These are phyloP conservation scores for Amphirosellinia nigrospora DNA, from an alignment of 495 filamentous ascomycete genomes.

Conservation along the genomic window DNA sequence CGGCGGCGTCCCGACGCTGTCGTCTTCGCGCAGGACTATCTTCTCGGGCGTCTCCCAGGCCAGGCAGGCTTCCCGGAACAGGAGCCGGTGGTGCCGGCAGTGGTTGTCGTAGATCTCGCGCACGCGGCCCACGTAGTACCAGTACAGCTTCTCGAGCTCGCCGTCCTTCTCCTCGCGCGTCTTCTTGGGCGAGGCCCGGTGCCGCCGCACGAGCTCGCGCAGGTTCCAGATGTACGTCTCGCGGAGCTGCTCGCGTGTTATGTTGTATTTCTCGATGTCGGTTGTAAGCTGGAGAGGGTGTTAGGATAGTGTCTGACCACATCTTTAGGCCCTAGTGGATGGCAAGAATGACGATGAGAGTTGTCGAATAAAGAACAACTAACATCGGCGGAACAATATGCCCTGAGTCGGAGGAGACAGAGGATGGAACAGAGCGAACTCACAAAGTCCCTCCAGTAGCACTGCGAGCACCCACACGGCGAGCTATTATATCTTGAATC, in stretches of 20 bases:
- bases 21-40: conserved; percentile 21
- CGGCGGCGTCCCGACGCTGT: not conserved
- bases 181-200: conserved; percentile 28
- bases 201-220: conserved; percentile 30
- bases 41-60: conserved; percentile 35
- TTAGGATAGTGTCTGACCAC: not conserved
- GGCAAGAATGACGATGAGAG: not conserved
- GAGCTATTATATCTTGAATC: conserved; percentile 23
- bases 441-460: conserved; percentile 38
- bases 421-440: conserved; percentile 16
- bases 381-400: not conserved
- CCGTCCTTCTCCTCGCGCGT: conserved; percentile 24
- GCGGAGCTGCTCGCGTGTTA: conserved; percentile 25
- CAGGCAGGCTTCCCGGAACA: conserved; percentile 36
- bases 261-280: conserved; percentile 36
- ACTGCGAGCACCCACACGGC: conserved; percentile 26
- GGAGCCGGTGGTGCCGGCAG: conserved; percentile 34
- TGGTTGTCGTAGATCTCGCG: conserved; percentile 37
- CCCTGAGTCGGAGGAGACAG: not conserved
- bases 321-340: no score
- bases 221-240: conserved; percentile 38
- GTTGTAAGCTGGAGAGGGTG: conserved; percentile 28
- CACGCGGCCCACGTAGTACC: conserved; percentile 39
- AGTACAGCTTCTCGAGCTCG: conserved; percentile 35
- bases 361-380: not conserved